Conservation (phyloP, 228 moss, liverwort and hornwort genomes). For the Sphagnum magellanicum region DNA sequence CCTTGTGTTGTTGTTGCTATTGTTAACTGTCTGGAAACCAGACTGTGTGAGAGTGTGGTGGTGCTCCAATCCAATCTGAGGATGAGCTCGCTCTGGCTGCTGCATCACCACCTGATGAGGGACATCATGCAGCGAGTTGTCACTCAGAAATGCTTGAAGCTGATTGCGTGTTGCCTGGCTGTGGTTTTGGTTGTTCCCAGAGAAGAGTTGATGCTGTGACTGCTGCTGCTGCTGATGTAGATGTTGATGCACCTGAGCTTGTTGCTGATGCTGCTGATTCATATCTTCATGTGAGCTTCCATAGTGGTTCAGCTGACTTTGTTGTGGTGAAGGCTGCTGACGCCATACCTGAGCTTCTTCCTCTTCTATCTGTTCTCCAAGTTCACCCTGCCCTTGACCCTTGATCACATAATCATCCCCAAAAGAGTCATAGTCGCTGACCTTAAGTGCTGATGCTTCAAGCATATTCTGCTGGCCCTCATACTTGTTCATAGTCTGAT, state of each 20-base stretch:
- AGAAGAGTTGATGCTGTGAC: conserved; percentile 37
- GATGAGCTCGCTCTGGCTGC: conserved; percentile 61
- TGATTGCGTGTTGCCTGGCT: conserved; percentile 67
- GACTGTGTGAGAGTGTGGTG: conserved; percentile 42
- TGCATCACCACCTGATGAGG: conserved; percentile 44
- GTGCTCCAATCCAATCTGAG: conserved; percentile 53
- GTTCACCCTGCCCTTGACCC: conserved; percentile 65
- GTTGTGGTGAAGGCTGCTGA: conserved; percentile 63
- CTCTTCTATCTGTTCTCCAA: conserved; percentile 70
- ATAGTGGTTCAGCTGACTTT: conserved; percentile 8
- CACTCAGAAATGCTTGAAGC: conserved; percentile 82
- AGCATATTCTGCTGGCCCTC: conserved; percentile 60
- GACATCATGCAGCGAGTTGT: conserved; percentile 79
- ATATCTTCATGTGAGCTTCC: conserved; percentile 21
- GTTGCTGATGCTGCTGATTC: conserved; percentile 12
- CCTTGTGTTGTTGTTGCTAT: conserved; percentile 19
- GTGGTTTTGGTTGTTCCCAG: conserved; percentile 28
- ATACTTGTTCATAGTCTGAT: conserved; percentile 39
- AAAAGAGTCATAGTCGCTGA: conserved; percentile 89
- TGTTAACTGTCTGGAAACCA: conserved; percentile 48
- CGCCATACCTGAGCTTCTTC: conserved; percentile 84
- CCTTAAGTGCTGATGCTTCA: conserved; percentile 78
- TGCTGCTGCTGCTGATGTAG: conserved; percentile 46
- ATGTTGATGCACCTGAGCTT: conserved; percentile 9
- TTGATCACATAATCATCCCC: conserved; percentile 71